Conservation (phyloP, 257 asterid species). For the Przewalskia tangutica region DNA sequence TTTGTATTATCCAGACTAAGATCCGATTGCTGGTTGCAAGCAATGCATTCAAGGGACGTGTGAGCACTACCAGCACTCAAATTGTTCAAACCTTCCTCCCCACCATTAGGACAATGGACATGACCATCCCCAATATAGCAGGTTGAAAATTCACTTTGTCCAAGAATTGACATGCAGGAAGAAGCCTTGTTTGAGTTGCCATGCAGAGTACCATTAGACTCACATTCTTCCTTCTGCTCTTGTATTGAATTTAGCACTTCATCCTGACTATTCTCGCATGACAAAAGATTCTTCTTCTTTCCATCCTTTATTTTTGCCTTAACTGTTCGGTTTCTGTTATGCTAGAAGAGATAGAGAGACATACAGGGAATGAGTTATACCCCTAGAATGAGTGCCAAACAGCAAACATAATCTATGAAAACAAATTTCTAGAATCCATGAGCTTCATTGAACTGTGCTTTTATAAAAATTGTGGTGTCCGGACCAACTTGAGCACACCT, state of each 20-base stretch:
- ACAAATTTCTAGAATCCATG: background rate
- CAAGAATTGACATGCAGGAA: slow-evolving; percentile 12
- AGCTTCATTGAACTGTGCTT: background rate
- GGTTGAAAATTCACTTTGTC: slow-evolving; percentile 20
- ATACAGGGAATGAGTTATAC: background rate
- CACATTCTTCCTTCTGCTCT: slow-evolving; percentile 28
- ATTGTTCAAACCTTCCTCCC: slow-evolving; percentile 24
- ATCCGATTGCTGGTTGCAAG: slow-evolving; percentile 15
- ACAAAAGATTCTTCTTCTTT: slow-evolving; percentile 26
- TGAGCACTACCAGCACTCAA: slow-evolving; percentile 18
- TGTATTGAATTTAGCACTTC: slow-evolving; percentile 12
- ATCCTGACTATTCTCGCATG: slow-evolving; percentile 12
- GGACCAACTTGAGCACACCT: background rate
- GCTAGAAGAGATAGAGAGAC: slow-evolving; percentile 14
- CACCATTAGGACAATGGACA: slow-evolving; percentile 20
- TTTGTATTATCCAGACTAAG: slow-evolving; percentile 12
- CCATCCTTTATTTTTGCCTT: slow-evolving; percentile 35
- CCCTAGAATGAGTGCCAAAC: background rate
- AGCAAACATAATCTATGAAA: background rate
- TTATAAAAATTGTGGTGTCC: background rate
- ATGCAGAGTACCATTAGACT: slow-evolving; percentile 19
- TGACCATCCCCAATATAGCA: slow-evolving; percentile 17
- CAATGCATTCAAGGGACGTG: slow-evolving; percentile 16
- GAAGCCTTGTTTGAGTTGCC: slow-evolving; percentile 10
- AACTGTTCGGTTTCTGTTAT: slow-evolving; percentile 30